Conservation (phyloP, 169 alveolate species). For the Ichthyophthirius multifiliis region DNA sequence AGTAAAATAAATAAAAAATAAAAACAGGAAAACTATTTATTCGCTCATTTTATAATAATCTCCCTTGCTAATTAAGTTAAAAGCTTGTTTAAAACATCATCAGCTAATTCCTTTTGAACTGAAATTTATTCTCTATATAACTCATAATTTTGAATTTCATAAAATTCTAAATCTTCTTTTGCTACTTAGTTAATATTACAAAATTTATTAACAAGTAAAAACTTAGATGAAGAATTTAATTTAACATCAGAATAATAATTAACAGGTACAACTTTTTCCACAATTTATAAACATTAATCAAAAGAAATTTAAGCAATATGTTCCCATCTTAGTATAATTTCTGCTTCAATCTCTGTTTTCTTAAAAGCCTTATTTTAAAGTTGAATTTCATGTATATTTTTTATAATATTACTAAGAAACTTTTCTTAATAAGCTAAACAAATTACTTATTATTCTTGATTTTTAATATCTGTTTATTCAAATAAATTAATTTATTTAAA, state of each 20-base stretch:
- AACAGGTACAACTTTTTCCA: neutral
- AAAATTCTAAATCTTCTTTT: neutral
- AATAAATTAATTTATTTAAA: no score
- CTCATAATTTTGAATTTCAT: neutral
- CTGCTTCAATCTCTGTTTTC: neutral
- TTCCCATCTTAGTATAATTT: neutral
- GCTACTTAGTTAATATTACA: neutral
- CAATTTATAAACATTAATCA: neutral
- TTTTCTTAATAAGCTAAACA: neutral
- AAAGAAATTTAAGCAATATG: neutral
- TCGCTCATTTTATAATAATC: neutral
- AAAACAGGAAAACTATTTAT: no score
- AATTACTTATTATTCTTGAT: neutral
- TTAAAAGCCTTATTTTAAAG: neutral
- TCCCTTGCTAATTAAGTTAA: neutral
- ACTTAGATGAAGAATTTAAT: neutral
- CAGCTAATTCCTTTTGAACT: neutral
- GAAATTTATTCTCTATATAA: neutral
- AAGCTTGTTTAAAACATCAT: neutral
- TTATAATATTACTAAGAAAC: neutral
- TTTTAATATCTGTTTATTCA: neutral
- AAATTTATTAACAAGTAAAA: neutral
- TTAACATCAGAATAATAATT: neutral
- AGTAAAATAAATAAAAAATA: no score
- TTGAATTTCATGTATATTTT: neutral